Conservation (phyloP, 2,329 filamentous ascomycete species). For the Clonostachys chloroleuca region DNA sequence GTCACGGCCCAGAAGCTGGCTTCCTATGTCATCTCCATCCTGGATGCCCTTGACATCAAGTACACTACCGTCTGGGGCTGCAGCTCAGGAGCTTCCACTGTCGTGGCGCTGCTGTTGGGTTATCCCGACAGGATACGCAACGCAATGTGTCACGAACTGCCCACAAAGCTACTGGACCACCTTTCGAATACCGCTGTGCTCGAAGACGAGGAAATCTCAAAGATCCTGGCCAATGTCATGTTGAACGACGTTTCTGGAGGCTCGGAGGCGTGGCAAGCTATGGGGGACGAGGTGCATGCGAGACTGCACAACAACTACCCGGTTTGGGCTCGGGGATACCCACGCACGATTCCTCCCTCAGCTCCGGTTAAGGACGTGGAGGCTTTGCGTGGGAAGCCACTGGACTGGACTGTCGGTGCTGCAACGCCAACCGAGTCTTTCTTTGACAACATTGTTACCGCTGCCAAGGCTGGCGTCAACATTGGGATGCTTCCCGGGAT, state of each 20-base stretch:
- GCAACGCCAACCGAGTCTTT: not conserved
- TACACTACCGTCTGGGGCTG: not conserved
- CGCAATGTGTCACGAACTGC: constrained; percentile 1
- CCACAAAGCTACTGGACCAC: not conserved
- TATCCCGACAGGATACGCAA: constrained; percentile 2
- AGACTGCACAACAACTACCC: not conserved
- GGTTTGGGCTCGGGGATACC: not conserved
- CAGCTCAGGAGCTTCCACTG: constrained; percentile 1
- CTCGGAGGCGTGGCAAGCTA: not conserved
- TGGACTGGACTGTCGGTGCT: constrained; percentile 1
- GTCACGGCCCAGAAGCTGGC: constrained; percentile 1
- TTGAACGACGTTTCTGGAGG: not conserved
- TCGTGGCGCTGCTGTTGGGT: not conserved
- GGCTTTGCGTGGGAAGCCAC: not conserved
- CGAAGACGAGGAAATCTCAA: not conserved
- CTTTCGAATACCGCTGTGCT: not conserved
- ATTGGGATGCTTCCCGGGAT: not conserved
- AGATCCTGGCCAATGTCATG: not conserved
- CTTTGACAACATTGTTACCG: constrained; percentile 1
- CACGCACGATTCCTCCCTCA: not conserved
- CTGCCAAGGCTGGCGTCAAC: not conserved
- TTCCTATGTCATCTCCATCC: not conserved
- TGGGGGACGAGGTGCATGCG: not conserved
- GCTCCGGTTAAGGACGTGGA: not conserved
- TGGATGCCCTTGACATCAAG: not conserved